These are phyloP conservation scores for Carex myosuroides DNA, from an alignment of 176 grass and related monocot genomes.

Conservation along the genomic window DNA sequence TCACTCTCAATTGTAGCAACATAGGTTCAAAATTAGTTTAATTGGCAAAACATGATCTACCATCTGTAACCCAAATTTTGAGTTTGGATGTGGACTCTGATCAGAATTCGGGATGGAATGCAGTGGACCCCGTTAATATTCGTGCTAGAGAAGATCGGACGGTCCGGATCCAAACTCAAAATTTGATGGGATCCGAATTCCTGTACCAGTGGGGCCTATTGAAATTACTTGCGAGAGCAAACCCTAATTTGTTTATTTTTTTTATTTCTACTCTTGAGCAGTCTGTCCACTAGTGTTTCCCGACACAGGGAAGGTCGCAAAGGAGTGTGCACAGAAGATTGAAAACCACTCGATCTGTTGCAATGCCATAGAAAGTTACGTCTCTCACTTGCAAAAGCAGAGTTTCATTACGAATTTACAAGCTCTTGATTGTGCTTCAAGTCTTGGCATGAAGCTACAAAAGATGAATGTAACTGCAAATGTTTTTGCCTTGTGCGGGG, in stretches of 20 bases:
- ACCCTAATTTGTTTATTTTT: not conserved
- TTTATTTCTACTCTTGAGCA: conserved; percentile 23
- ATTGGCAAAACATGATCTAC: no score
- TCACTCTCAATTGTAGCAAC: no score
- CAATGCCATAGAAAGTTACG: conserved; percentile 62
- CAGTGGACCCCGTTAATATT: no score
- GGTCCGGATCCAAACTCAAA: no score
- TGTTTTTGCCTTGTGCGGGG: conserved; percentile 73
- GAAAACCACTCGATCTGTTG: conserved; percentile 66
- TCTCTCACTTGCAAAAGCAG: conserved; percentile 96
- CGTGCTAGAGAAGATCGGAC: no score
- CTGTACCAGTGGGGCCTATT: not conserved
- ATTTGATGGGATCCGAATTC: no score
- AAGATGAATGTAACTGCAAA: conserved; percentile 76
- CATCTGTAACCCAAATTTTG: no score
- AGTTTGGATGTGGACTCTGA: no score
- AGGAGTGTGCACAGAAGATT: conserved; percentile 51
- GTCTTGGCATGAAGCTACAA: conserved; percentile 73
- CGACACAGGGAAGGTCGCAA: conserved; percentile 69
- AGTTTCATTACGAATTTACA: conserved; percentile 99
- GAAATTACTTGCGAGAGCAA: not conserved
- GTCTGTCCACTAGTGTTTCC: conserved; percentile 87
- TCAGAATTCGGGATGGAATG: no score
- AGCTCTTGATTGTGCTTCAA: conserved; percentile 81
- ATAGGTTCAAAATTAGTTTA: no score